phyloP scores from a whole-genome alignment of 2,329 filamentous ascomycete species.

The Hypoxylon sp. region DNA sequence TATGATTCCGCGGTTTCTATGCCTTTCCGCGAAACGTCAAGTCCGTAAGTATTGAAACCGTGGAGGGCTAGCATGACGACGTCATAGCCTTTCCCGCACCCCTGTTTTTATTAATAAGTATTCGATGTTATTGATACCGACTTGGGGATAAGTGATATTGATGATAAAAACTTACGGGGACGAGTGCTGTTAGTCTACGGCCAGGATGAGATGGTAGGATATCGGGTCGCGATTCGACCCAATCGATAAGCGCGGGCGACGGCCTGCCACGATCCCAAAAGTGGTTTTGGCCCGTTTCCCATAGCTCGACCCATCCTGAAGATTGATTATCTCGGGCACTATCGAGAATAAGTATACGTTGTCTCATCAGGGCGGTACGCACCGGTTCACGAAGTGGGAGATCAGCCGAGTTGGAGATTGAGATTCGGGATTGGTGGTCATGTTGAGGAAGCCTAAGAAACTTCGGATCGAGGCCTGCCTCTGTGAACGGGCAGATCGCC shows the following conservation, averaged over 20 bases:
- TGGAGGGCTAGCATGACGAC: conserved; percentile 35
- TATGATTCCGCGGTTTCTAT: conserved; percentile 20
- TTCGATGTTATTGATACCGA: neutral
- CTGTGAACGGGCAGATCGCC: neutral
- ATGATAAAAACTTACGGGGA: conserved; percentile 19
- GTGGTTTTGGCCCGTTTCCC: conserved; percentile 16
- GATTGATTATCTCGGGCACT: conserved; percentile 14
- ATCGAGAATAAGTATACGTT: neutral
- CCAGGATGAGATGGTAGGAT: conserved; percentile 3
- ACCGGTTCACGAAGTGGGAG: conserved; percentile 23
- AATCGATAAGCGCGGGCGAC: conserved; percentile 35
- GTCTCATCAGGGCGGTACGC: neutral
- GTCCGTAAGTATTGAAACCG: conserved; percentile 28
- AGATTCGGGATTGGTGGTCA: neutral
- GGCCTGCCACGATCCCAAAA: conserved; percentile 30
- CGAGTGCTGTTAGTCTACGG: conserved; percentile 18
- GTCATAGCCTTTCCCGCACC: conserved; percentile 34
- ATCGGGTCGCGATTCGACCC: conserved; percentile 25
- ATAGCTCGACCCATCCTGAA: conserved; percentile 27
- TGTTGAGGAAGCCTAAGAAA: neutral
- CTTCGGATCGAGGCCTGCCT: too few relatives aligned
- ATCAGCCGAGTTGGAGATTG: neutral
- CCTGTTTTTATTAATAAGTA: conserved; percentile 11
- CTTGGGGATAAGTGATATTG: neutral
- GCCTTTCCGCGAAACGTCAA: conserved; percentile 26